Percentiles rank a stretch among this genome's conserved stretches.
Conservation (phyloP, 768 basidiomycete genomes). For the Panellus pusillus region DNA sequence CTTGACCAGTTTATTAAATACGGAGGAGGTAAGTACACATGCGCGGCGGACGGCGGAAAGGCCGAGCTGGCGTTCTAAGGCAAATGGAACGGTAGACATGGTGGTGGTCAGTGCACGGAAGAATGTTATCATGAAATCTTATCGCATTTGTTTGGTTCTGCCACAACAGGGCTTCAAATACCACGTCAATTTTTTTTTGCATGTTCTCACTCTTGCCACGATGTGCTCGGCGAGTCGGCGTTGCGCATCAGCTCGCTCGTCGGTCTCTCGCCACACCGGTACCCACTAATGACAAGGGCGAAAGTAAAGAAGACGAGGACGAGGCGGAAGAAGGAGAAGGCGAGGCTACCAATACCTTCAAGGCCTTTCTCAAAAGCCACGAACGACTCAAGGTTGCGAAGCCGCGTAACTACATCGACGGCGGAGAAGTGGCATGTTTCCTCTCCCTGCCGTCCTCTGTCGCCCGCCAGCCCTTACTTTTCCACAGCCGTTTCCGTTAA, state of each 20-base stretch:
- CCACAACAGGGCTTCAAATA: not conserved
- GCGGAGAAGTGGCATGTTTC: slow-evolving; percentile 8
- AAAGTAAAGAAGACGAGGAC: slow-evolving; percentile 1
- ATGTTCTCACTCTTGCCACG: slow-evolving; percentile 15
- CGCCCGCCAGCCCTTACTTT: slow-evolving; percentile 11
- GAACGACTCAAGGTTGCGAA: slow-evolving; percentile 41
- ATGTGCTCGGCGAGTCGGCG: slow-evolving; percentile 9
- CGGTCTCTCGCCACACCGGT: not conserved
- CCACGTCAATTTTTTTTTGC: slow-evolving; percentile 1
- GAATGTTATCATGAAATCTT: not conserved
- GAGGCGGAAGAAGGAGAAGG: slow-evolving; percentile 20
- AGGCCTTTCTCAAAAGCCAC: slow-evolving; percentile 30
- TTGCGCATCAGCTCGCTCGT: not conserved
- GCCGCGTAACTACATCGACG: slow-evolving; percentile 61
- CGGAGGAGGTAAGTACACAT: slow-evolving; percentile 76
- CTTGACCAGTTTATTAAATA: slow-evolving; percentile 83
- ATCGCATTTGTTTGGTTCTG: not conserved
- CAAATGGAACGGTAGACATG: slow-evolving; percentile 56
- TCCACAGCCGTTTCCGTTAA: slow-evolving; percentile 79
- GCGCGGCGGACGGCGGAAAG: slow-evolving; percentile 86
- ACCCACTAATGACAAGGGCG: not conserved
- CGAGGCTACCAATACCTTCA: slow-evolving; percentile 20
- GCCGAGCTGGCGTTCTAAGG: slow-evolving; percentile 77
- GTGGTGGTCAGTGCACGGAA: slow-evolving; percentile 14
- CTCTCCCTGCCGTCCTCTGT: slow-evolving; percentile 17